These are phyloP conservation scores for Sugiyamaella xylanicola DNA, from an alignment of 1,139 yeast genomes.

Conservation along the genomic window DNA sequence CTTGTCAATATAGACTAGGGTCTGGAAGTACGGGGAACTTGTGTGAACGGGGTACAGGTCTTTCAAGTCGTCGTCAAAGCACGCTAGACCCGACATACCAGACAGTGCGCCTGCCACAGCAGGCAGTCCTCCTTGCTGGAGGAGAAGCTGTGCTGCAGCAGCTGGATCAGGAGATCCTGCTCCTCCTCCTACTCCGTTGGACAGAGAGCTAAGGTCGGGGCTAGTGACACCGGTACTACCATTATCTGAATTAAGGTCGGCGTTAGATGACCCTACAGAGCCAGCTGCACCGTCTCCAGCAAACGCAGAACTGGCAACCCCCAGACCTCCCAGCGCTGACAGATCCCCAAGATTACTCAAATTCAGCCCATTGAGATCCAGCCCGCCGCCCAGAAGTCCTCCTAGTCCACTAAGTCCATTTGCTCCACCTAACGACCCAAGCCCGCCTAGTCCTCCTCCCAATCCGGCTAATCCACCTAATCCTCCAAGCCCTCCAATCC, in stretches of 20 bases:
- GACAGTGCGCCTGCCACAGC: slow-evolving; percentile 18
- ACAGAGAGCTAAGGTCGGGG: neutral
- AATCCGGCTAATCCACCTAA: neutral
- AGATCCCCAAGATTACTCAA: slow-evolving; percentile 1
- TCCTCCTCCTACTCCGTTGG: neutral
- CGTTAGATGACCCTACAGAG: neutral
- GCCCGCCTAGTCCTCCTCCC: neutral
- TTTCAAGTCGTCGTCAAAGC: slow-evolving; percentile 83
- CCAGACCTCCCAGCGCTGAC: neutral
- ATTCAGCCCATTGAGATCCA: neutral
- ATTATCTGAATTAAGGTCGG: neutral
- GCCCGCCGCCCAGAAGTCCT: neutral
- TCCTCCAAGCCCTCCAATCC: slow-evolving; percentile 6
- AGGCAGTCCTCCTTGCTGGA: slow-evolving; percentile 18
- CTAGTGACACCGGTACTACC: neutral
- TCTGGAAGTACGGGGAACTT: slow-evolving; percentile 80
- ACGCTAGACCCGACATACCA: slow-evolving; percentile 55
- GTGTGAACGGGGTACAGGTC: slow-evolving; percentile 85
- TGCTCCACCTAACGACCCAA: slow-evolving; percentile 1
- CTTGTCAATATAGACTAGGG: slow-evolving; percentile 83
- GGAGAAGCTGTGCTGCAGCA: slow-evolving; percentile 2
- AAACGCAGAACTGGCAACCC: neutral
- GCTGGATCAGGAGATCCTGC: neutral
- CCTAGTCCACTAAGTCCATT: neutral
- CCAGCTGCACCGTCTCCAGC: neutral